These are phyloP conservation scores for Fusarium sambucinum DNA, from an alignment of 2,329 filamentous ascomycete species.

Conservation along the genomic window DNA sequence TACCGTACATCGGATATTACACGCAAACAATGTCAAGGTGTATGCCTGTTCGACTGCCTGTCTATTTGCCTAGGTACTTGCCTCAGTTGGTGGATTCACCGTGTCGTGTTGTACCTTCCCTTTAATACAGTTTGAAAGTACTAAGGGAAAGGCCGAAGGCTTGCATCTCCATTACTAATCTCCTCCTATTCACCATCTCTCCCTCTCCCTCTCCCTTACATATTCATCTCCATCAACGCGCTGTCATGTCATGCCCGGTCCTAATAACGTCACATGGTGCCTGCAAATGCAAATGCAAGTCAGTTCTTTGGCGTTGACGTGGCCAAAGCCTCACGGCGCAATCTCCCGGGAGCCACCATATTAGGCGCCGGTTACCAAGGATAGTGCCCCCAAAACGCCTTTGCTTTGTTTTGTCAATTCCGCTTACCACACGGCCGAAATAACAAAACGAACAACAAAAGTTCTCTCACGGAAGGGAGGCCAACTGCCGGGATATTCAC, in stretches of 20 bases:
- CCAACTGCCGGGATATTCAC: conserved; percentile 9
- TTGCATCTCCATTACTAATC: conserved; percentile 17
- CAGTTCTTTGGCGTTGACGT: conserved; percentile 14
- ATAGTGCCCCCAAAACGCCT: not conserved
- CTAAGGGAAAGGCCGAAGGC: not conserved
- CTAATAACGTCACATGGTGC: conserved; percentile 8
- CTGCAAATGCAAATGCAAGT: conserved; percentile 6
- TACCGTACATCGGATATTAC: not conserved
- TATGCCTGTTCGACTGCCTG: not conserved
- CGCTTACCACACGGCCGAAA: not conserved
- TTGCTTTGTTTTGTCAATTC: conserved; percentile 4
- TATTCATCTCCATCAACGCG: not conserved
- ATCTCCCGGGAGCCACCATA: conserved; percentile 16
- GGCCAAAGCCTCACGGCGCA: conserved; percentile 12
- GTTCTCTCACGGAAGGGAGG: not conserved
- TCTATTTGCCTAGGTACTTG: not conserved
- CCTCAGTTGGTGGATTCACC: not conserved
- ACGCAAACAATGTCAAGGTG: not conserved
- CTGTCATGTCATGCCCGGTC: not conserved
- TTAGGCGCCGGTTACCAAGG: not conserved
- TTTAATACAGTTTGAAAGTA: not conserved
- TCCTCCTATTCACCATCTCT: conserved; percentile 15
- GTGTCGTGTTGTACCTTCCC: not conserved
- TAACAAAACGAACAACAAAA: not conserved
- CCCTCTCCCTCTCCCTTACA: not conserved